phyloP scores from a whole-genome alignment of 2,329 filamentous ascomycete genomes.

The Cytospora piceae region DNA sequence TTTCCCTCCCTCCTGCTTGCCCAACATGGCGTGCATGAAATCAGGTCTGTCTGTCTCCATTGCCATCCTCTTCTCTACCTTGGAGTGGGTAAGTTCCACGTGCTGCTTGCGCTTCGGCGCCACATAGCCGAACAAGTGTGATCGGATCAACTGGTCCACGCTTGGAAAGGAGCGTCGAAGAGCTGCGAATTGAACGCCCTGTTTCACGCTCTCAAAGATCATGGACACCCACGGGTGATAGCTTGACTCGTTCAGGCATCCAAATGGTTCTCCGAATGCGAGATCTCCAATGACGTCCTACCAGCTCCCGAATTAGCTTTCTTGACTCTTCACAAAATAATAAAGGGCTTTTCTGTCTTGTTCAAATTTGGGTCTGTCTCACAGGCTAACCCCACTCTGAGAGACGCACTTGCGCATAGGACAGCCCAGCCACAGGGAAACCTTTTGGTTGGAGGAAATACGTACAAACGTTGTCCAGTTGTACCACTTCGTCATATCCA shows the following conservation, averaged over 20 bases:
- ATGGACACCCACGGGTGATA: conserved; percentile 24
- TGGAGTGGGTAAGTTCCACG: neutral
- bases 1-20: neutral
- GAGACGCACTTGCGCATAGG: neutral
- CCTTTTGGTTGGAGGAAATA: neutral
- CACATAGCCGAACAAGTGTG: neutral
- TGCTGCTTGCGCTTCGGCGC: neutral
- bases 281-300: conserved; percentile 31
- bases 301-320: neutral
- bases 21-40: conserved; percentile 24
- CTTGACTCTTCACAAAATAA: neutral
- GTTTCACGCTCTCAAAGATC: conserved; percentile 13
- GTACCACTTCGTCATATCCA: conserved; percentile 37
- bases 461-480: conserved; percentile 37
- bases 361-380: neutral
- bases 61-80: conserved; percentile 12
- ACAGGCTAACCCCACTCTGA: no score
- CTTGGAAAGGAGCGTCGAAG: conserved; percentile 9
- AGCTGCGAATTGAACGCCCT: neutral
- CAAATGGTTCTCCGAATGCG: conserved; percentile 28
- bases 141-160: neutral
- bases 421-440: neutral
- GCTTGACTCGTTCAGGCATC: conserved; percentile 7
- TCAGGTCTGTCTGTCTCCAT: conserved; percentile 14
- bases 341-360: neutral